Conservation (phyloP, 345 rosid species). For the Triadica sebifera region DNA sequence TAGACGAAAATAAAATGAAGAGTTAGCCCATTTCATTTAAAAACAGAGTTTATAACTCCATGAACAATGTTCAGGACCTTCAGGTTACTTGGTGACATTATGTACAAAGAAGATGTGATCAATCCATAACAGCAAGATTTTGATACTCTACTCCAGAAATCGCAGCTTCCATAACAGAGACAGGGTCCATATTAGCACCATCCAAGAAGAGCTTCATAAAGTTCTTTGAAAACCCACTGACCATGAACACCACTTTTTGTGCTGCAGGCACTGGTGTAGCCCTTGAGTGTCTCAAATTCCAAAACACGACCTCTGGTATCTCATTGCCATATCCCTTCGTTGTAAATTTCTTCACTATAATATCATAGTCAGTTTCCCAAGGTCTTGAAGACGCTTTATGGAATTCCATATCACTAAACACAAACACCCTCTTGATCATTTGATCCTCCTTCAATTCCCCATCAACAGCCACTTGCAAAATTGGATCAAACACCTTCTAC, state of each 20-base stretch:
- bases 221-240: conserved; percentile 68
- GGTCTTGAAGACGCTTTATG: conserved; percentile 38
- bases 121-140: conserved; percentile 40
- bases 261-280: conserved; percentile 45
- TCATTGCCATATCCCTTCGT: conserved; percentile 47
- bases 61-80: too few relatives aligned
- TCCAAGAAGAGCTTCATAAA: conserved; percentile 53
- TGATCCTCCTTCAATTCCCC: conserved; percentile 45
- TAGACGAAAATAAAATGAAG: too few relatives aligned
- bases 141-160: conserved; percentile 45
- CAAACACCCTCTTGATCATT: conserved; percentile 51
- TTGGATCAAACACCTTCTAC: conserved; percentile 49
- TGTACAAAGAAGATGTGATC: conserved; percentile 17
- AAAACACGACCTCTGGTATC: conserved; percentile 57
- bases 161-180: conserved; percentile 40
- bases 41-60: too few relatives aligned
- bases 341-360: conserved; percentile 38
- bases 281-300: conserved; percentile 49
- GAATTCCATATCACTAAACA: conserved; percentile 62
- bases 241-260: conserved; percentile 52
- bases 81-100: neutral
- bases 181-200: conserved; percentile 35
- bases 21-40: too few relatives aligned
- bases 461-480: conserved; percentile 48
- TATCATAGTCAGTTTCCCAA: conserved; percentile 57